phyloP scores from a whole-genome alignment of 176 grass and related monocot species.

The Triticum turgidum region DNA sequence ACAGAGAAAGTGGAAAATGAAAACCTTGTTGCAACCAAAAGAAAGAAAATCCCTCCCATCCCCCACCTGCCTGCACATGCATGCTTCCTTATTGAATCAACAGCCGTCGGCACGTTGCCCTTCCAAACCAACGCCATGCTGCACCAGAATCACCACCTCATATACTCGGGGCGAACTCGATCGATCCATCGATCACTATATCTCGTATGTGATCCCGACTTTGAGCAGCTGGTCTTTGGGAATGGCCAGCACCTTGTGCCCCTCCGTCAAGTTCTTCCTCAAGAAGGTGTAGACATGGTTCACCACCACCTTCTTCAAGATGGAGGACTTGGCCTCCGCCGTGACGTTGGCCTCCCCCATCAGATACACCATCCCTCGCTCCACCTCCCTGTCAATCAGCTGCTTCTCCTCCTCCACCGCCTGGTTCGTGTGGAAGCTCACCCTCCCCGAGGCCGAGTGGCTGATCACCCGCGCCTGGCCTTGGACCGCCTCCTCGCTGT shows the following conservation, averaged over 20 bases:
- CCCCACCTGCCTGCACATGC: not conserved
- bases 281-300: slow-evolving; percentile 14
- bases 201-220: slow-evolving; percentile 27
- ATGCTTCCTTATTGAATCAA: slow-evolving; percentile 2
- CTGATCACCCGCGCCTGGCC: slow-evolving; percentile 2
- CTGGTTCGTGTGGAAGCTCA: not conserved
- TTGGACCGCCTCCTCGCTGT: slow-evolving; percentile 38
- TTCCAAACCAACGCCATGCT: not conserved
- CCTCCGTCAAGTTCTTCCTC: slow-evolving; percentile 52
- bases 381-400: slow-evolving; percentile 45
- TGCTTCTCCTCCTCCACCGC: slow-evolving; percentile 31
- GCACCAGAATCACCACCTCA: not conserved
- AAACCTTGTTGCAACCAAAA: not conserved
- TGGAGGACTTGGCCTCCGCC: slow-evolving; percentile 5
- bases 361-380: slow-evolving; percentile 59
- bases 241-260: slow-evolving; percentile 39
- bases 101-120: not conserved
- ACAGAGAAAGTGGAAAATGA: not conserved
- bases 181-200: slow-evolving; percentile 12
- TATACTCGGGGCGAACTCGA: not conserved
- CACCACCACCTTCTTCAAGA: slow-evolving; percentile 55
- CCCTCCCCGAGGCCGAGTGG: slow-evolving; percentile 18
- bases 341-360: slow-evolving; percentile 50
- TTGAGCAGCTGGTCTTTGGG: slow-evolving; percentile 59
- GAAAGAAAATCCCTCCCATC: not conserved